A percentile compares a stretch with the other conserved stretches of the same genome.
Conservation (phyloP, 306 rosid genomes). For the Quercus gilva region DNA sequence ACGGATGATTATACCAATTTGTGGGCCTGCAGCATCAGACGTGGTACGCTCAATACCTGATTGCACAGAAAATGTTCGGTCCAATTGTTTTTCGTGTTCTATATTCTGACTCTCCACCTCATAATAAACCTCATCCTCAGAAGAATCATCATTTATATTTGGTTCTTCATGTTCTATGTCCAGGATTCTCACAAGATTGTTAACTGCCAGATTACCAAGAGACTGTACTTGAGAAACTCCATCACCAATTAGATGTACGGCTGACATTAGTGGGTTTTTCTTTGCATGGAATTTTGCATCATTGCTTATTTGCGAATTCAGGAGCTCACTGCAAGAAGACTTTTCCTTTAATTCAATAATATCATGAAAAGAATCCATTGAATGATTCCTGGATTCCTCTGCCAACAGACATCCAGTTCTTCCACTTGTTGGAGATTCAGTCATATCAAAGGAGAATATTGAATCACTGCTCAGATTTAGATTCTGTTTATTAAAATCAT, state of each 20-base stretch:
- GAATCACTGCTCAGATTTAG: conserved; percentile 46
- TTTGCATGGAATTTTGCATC: conserved; percentile 46
- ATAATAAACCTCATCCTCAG: conserved; percentile 59
- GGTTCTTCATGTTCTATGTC: conserved; percentile 63
- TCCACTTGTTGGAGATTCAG: conserved; percentile 42
- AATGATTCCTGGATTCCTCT: conserved; percentile 46
- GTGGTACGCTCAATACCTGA: conserved; percentile 49
- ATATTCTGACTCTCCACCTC: conserved; percentile 83
- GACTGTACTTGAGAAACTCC: conserved; percentile 95
- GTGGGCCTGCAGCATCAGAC: conserved; percentile 77
- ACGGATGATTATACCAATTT: conserved; percentile 74
- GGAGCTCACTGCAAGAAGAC: conserved; percentile 1
- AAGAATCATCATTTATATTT: conserved; percentile 48
- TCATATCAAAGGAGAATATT: conserved; percentile 42
- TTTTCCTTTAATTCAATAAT: conserved; percentile 46
- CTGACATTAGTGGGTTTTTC: conserved; percentile 76
- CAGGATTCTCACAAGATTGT: conserved; percentile 76
- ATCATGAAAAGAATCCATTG: conserved; percentile 49
- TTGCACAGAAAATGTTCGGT: conserved; percentile 73
- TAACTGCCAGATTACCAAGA: conserved; percentile 94
- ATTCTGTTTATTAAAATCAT: conserved; percentile 37
- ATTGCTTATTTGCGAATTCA: conserved; percentile 45
- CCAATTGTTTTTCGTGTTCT: conserved; percentile 30
- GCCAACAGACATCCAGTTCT: conserved; percentile 44
- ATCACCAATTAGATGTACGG: conserved; percentile 88